phyloP scores from a whole-genome alignment of 768 basidiomycete genomes.

The Hericium coralloides region DNA sequence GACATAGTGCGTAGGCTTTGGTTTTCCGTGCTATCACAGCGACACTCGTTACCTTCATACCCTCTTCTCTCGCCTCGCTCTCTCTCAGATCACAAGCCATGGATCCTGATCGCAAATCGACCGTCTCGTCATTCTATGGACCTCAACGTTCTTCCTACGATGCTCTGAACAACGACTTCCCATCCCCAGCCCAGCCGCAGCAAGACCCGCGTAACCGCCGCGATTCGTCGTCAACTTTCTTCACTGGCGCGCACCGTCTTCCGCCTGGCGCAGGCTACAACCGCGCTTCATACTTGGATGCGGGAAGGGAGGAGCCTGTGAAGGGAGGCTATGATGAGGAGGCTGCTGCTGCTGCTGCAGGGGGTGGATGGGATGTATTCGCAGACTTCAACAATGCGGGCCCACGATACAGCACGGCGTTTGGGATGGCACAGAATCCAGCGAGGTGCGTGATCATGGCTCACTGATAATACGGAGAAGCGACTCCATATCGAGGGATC shows the following conservation, averaged over 20 bases:
- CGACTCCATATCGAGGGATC: constrained; percentile 9
- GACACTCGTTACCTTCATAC: too few relatives aligned
- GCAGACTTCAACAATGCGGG: constrained; percentile 87
- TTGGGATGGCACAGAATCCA: constrained; percentile 31
- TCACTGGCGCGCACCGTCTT: constrained; percentile 23
- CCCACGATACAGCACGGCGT: constrained; percentile 63
- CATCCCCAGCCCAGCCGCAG: constrained; percentile 18
- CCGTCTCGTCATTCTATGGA: constrained; percentile 74
- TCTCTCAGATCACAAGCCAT: constrained; percentile 24
- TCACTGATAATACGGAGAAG: neutral
- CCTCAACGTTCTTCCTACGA: constrained; percentile 53
- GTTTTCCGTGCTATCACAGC: too few relatives aligned
- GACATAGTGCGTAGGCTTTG: too few relatives aligned
- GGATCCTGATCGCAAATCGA: constrained; percentile 74
- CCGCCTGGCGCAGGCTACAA: constrained; percentile 67
- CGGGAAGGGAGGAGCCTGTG: constrained; percentile 66
- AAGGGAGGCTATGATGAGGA: constrained; percentile 75
- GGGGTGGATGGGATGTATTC: constrained; percentile 66
- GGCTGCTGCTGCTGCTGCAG: constrained; percentile 24
- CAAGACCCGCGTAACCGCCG: constrained; percentile 35
- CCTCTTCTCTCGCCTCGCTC: too few relatives aligned
- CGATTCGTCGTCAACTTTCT: constrained; percentile 70
- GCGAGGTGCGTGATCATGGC: constrained; percentile 33
- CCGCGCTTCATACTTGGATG: constrained; percentile 53
- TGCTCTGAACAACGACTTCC: constrained; percentile 46